Evolutionary conservation across 306 rosid species (phyloP), one percentile per base, ranked within the genome.

Genomic region (Pachyrhizus erosus): DNA sequence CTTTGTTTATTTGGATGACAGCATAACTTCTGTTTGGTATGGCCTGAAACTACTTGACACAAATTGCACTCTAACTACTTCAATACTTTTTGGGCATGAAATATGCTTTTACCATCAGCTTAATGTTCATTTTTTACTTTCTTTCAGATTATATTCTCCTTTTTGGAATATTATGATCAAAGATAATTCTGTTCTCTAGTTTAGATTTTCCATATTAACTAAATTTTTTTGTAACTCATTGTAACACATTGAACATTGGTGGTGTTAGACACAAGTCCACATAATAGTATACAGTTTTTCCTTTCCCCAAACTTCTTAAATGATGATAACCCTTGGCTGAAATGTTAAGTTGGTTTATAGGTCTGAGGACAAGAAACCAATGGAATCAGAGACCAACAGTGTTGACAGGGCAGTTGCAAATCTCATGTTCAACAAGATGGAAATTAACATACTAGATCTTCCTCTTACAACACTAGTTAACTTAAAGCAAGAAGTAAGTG

Each of bases 361-460:
- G 88, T 83, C 83, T 10, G 88, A 66, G 51, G 83, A 80, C 55
- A 54, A 73, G 14, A 40, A 84, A 80, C 79, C 80, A 61, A 86
- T 49, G 74, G 97, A 93, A 85, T 85, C 90, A 42, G 88, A 89
- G 84, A 93, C 97, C 23, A 93, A 93, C 87, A 71, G 79, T 20
- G 79, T 91, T 67, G 98, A 93, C 88, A 87, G 98, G 81, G 94
- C 97, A n/a, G 84, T 90, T 29, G 98, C 98, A 11, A 91, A 85
- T 84, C 93, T 93, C 86, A 90, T 91, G 93, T 93, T 90, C 88
- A 91, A 86, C 70, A 86, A 85, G 78, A 87, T 70, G 76, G 92
- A 90, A 40, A 64, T 58, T 2, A 80, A 75, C 61, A 64, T 33
- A 7, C 83, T 73, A 82, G 88, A 82, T 70, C 79, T 78, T 75